phyloP scores from a whole-genome alignment of 140 eudicot species.

The Stevia rebaudiana region DNA sequence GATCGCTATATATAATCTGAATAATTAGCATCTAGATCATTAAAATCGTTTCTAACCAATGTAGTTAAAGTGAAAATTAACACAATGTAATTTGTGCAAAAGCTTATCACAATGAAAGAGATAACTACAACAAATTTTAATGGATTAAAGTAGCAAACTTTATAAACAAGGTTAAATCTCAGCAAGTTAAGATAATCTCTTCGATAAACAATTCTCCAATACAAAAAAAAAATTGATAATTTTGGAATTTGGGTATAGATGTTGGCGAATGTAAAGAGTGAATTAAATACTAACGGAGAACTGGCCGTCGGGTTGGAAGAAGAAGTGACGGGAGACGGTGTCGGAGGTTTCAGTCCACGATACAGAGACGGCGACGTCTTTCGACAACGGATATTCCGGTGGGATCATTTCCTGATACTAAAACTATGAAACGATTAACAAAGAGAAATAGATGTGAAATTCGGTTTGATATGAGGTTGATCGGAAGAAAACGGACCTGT shows the following conservation, averaged over 20 bases:
- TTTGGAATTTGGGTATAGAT: not conserved
- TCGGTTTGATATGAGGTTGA: not conserved
- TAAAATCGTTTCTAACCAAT: not conserved
- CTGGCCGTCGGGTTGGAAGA: slow-evolving; percentile 51
- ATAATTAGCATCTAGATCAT: not conserved
- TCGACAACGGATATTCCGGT: not conserved
- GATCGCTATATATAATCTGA: not conserved
- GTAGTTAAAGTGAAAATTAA: not conserved
- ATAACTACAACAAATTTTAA: not conserved
- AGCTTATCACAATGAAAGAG: not conserved
- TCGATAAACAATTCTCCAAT: not conserved
- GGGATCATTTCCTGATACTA: slow-evolving; percentile 19
- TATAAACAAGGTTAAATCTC: not conserved
- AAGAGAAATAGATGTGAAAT: not conserved
- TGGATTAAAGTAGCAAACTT: not conserved
- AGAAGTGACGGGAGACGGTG: slow-evolving; percentile 55
- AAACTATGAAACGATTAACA: not conserved
- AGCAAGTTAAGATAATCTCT: not conserved
- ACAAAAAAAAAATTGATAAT: not conserved
- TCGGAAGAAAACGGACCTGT: slow-evolving; percentile 11
- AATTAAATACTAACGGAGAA: slow-evolving; percentile 44
- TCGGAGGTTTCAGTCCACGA: slow-evolving; percentile 86
- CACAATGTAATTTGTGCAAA: not conserved
- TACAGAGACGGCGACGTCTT: slow-evolving; percentile 34
- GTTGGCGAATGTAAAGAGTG: too few species aligned